A percentile compares a stretch with the other conserved stretches of the same genome.
Conservation (phyloP, 2,329 filamentous ascomycete species). For the Paecilomyces dactylethromorphus region DNA sequence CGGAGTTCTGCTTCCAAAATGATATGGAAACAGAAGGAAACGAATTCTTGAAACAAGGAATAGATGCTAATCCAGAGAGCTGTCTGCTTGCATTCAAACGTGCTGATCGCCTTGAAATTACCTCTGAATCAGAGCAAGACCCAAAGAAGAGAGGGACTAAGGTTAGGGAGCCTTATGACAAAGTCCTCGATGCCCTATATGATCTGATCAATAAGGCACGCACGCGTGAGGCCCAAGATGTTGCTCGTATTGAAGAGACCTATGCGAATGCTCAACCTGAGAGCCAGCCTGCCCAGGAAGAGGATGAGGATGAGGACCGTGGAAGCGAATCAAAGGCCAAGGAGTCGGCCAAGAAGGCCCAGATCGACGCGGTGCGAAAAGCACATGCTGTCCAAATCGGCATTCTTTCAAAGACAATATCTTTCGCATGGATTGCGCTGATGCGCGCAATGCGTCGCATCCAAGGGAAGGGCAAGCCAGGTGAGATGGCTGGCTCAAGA, state of each 20-base stretch:
- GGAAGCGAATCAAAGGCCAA: constrained; percentile 41
- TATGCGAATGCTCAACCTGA: constrained; percentile 39
- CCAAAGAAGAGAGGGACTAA: constrained; percentile 58
- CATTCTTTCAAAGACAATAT: constrained; percentile 75
- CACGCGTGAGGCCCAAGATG: constrained; percentile 57
- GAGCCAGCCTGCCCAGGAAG: constrained; percentile 33
- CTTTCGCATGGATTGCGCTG: constrained; percentile 89
- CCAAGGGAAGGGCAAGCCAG: constrained; percentile 73
- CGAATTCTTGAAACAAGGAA: constrained; percentile 73
- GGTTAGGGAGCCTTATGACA: constrained; percentile 77
- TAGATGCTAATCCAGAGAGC: constrained; percentile 87
- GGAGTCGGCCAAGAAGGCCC: constrained; percentile 47
- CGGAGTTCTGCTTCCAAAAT: constrained; percentile 85
- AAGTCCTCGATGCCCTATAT: constrained; percentile 80
- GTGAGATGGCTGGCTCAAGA: constrained; percentile 65
- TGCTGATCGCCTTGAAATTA: constrained; percentile 78
- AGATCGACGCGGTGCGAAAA: constrained; percentile 54
- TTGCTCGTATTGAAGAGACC: constrained; percentile 50
- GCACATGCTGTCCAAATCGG: constrained; percentile 67
- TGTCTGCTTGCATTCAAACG: constrained; percentile 83
- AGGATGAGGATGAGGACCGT: constrained; percentile 51
- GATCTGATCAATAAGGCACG: constrained; percentile 68
- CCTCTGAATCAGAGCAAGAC: constrained; percentile 69
- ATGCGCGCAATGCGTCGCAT: constrained; percentile 91
- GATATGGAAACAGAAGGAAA: constrained; percentile 64